These are phyloP conservation scores for Metschnikowia lunata DNA, from an alignment of 805 yeast genomes.

Conservation along the genomic window DNA sequence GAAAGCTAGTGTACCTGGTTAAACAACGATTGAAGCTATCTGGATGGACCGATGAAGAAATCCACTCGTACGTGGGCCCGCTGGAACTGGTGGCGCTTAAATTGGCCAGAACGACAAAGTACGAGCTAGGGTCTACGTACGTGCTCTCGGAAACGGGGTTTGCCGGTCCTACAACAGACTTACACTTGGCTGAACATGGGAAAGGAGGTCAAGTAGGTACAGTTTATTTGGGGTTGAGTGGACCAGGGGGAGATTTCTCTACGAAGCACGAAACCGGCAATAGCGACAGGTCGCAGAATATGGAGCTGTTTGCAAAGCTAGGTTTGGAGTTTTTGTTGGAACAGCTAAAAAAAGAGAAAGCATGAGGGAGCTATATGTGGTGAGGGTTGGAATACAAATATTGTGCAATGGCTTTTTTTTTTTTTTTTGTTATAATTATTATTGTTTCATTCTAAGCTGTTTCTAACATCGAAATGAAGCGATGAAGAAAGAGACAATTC, in stretches of 20 bases:
- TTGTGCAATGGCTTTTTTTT: background rate
- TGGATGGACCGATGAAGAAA: constrained; percentile 76
- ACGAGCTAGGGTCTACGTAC: constrained; percentile 79
- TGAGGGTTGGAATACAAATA: background rate
- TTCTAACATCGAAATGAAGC: background rate
- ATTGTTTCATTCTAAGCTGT: background rate
- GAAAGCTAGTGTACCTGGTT: constrained; percentile 73
- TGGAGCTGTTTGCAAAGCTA: constrained; percentile 67
- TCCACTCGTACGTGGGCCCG: constrained; percentile 74
- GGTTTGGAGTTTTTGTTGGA: constrained; percentile 61
- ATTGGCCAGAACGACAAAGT: constrained; percentile 71
- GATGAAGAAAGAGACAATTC: too few relatives aligned
- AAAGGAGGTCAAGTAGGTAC: constrained; percentile 49
- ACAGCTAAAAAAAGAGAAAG: constrained; percentile 26
- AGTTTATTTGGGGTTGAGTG: constrained; percentile 66
- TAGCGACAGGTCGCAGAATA: constrained; percentile 57
- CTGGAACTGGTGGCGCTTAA: constrained; percentile 68
- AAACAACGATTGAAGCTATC: constrained; percentile 67
- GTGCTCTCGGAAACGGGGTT: constrained; percentile 83
- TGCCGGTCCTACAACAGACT: constrained; percentile 66
- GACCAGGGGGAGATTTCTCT: constrained; percentile 56
- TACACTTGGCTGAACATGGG: constrained; percentile 30
- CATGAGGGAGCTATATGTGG: background rate
- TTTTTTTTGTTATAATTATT: background rate
- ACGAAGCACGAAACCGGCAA: constrained; percentile 42